Evolutionary conservation across 2,329 filamentous ascomycete species (phyloP), one percentile per base, ranked within the genome.

Genomic region (Colletotrichum orchidophilum): DNA sequence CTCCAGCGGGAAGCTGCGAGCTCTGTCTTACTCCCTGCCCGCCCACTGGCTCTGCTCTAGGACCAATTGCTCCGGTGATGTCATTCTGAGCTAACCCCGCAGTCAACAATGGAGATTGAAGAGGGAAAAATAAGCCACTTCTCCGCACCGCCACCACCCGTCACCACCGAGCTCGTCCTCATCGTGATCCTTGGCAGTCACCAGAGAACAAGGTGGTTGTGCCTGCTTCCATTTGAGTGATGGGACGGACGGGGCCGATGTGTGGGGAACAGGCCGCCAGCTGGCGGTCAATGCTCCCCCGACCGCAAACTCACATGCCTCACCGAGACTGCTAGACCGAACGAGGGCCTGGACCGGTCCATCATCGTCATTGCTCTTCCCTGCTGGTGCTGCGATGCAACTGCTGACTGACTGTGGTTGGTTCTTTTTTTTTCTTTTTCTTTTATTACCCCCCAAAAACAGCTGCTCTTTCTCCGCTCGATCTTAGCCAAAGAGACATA

Each of bases 1-100:
- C 31, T 53, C 18, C 46, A 31, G 54, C 42, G 42, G 63, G 39
- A 66, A 66, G 63, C 42, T 58, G 53, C 39, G 35, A 54, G 27
- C 54, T 50, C 24, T 29, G 8, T 9, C 63, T 39, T 35, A n/a
- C 50, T 35, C 26, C 46, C 15, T 53, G 31, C 27, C 54, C 39
- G 55, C 46, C 24, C 27, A 21, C 21, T 21, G 33, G 49, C 33
- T 39, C 50, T 46, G 42, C 58, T 15, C 50, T 21, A 73, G 73
- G 73, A 74, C 61, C 69, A 69, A 73, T 59, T 61, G 73, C 73
- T 74, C 73, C 73, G 73, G 72, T 74, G 73, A 74, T 73, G 73
- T 74, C 73, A 74, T 73, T 54, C 60, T 71, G 71, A 57, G 54
- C 66, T 33, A 70, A 64, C 57, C 21, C 21, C 55, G 57, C 35